Evolutionary conservation across 2,329 filamentous ascomycete genomes (phyloP), one percentile per base, ranked within the genome.

Genomic region (Colletotrichum sp.): DNA sequence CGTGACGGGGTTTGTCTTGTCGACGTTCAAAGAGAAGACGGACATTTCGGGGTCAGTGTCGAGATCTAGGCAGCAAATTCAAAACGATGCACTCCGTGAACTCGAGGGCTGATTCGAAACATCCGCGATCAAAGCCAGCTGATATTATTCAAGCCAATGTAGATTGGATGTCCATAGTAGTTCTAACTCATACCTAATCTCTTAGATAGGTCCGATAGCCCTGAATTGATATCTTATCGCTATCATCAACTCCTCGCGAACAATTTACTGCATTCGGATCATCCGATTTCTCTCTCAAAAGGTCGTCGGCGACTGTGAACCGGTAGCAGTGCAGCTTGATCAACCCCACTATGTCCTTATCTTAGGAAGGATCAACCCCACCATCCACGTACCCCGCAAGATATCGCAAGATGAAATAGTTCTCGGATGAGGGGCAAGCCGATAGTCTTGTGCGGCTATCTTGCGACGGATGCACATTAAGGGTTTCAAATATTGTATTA

Each of bases 21-120:
- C 72, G 9, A 75, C 60, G 6, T 75, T 60, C 24, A 75, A 32
- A 13, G 72, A 75, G 34, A 75, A 75, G 10, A 75, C 72, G 7
- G 72, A 75, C 62, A 63, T 63, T 12, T 24, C 32, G 59, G 9
- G 9, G 4, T 60, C 26, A n/a, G 1, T n/a, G 5, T 8, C 4
- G 30, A 18, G 16, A 5, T 26, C 10, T 16, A 13, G 30, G 8
- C 18, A 13, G 24, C 2, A n/a, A 0, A 60, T 3, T 7, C 44
- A 49, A 12, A 12, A 3, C 3, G 5, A 12, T 6, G n/a, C n/a
- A 21, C 6, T 52, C 6, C 44, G 6, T 21, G n/a, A 13, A 21
- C 12, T 21, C 3, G n/a, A 52, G 6, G 10, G 1, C 6, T 2
- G 44, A 52, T 21, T 52, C n/a, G 2, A 13, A 3, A 52, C 5